Evolutionary conservation across 495 filamentous ascomycete species (phyloP).

Genomic region (Xylaria curta): DNA sequence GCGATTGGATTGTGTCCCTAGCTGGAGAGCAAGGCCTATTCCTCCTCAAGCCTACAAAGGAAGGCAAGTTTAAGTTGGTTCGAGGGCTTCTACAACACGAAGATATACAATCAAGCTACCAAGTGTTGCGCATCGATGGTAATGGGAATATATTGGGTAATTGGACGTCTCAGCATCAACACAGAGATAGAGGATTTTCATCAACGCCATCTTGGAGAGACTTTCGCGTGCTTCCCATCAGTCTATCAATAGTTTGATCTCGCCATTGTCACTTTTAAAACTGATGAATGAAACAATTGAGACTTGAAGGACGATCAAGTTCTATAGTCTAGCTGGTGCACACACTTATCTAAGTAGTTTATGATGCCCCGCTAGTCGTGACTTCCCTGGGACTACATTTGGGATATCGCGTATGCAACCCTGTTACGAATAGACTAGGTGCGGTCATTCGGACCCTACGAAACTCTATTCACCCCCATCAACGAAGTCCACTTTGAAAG

Average conservation of each 20-base stretch:
- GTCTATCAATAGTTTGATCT: not conserved
- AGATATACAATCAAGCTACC: not conserved
- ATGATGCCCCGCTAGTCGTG: no score
- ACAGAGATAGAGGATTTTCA: not conserved
- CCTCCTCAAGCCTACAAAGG: not conserved
- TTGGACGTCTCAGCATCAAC: not conserved
- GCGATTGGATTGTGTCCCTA: constrained; percentile 8
- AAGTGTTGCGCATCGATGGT: not conserved
- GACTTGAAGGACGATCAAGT: not conserved
- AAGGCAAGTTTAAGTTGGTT: constrained; percentile 10
- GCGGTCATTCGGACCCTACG: no score
- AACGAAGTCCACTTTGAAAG: no score
- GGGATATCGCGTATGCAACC: no score
- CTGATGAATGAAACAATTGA: not conserved
- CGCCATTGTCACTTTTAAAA: not conserved
- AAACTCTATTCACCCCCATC: no score
- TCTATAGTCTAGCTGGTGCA: not conserved
- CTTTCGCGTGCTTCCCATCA: not conserved
- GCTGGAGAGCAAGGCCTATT: constrained; percentile 14
- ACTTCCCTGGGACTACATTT: no score
- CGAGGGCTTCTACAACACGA: constrained; percentile 4
- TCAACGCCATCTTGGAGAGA: not conserved
- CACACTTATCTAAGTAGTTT: no score
- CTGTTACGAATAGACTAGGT: no score
- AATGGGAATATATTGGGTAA: not conserved